These are phyloP conservation scores for Yamadazyma epiphylla DNA, from an alignment of 1,139 yeast genomes.

Conservation along the genomic window DNA sequence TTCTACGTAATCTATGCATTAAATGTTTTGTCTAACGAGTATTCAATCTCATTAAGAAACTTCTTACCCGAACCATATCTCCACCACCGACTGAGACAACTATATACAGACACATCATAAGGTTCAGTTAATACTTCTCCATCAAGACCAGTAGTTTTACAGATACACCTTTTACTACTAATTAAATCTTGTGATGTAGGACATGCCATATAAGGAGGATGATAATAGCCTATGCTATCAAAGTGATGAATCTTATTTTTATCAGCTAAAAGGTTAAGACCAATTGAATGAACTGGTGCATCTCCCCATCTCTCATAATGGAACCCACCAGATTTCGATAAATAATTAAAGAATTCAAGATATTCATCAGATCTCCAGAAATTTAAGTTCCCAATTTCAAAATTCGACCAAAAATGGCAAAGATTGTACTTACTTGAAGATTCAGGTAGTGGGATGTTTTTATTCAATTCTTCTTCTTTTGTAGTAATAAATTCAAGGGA, in stretches of 20 bases:
- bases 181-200: slow-evolving; percentile 55
- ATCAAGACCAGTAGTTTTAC: slow-evolving; percentile 39
- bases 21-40: slow-evolving; percentile 4
- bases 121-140: slow-evolving; percentile 33
- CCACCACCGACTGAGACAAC: slow-evolving; percentile 90
- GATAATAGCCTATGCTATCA: slow-evolving; percentile 86
- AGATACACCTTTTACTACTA: slow-evolving; percentile 66
- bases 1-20: not conserved
- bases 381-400: slow-evolving; percentile 79
- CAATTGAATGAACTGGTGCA: slow-evolving; percentile 93
- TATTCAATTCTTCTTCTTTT: slow-evolving; percentile 37
- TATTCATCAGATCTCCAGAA: slow-evolving; percentile 76
- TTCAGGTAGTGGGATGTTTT: slow-evolving; percentile 11
- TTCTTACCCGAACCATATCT: slow-evolving; percentile 57
- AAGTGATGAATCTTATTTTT: slow-evolving; percentile 75
- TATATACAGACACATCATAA: slow-evolving; percentile 58
- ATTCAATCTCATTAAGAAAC: slow-evolving; percentile 39
- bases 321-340: slow-evolving; percentile 78
- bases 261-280: slow-evolving; percentile 62
- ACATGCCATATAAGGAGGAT: slow-evolving; percentile 79
- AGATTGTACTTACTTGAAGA: slow-evolving; percentile 65
- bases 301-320: slow-evolving; percentile 97
- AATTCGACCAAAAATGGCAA: slow-evolving; percentile 96
- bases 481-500: slow-evolving; percentile 70
- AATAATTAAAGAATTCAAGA: slow-evolving; percentile 59